Percentiles rank a stretch among this genome's conserved stretches.
phyloP scores from a whole-genome alignment of 2,329 filamentous ascomycete genomes.

The Rhinocladiella mackenziei region DNA sequence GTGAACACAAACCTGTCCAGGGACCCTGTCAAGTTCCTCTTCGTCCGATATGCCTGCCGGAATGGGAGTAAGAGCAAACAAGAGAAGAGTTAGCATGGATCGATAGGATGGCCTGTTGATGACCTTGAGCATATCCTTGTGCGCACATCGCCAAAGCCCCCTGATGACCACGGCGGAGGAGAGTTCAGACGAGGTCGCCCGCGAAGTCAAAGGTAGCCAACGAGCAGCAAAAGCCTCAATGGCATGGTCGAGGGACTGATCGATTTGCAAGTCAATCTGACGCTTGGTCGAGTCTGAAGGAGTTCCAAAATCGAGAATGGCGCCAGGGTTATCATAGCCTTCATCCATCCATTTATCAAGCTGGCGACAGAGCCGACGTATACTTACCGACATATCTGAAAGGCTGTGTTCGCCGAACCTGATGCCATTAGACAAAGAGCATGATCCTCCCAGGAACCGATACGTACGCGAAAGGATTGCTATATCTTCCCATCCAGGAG shows the following conservation, averaged over 20 bases:
- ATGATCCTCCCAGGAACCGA: no score
- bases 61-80: slow-evolving; percentile 41
- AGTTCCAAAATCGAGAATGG: background rate
- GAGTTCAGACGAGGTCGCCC: background rate
- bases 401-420: no score
- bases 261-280: slow-evolving; percentile 25
- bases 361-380: no score
- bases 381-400: no score
- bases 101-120: slow-evolving; percentile 42
- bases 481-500: no score
- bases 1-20: slow-evolving; percentile 40
- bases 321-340: slow-evolving; percentile 1
- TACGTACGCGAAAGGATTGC: no score
- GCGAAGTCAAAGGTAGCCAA: slow-evolving; percentile 28
- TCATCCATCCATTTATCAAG: slow-evolving; percentile 1
- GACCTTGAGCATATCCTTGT: slow-evolving; percentile 40
- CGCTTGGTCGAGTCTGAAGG: slow-evolving; percentile 4
- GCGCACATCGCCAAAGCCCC: slow-evolving; percentile 36
- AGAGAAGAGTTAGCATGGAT: slow-evolving; percentile 39
- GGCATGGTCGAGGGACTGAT: slow-evolving; percentile 27
- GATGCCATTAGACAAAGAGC: no score
- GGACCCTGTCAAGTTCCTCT: slow-evolving; percentile 40
- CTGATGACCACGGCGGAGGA: slow-evolving; percentile 22
- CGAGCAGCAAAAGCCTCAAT: slow-evolving; percentile 31
- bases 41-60: slow-evolving; percentile 40